Conservation (phyloP, 352 stramenopile genomes). For the Pythium scleroteichum region DNA sequence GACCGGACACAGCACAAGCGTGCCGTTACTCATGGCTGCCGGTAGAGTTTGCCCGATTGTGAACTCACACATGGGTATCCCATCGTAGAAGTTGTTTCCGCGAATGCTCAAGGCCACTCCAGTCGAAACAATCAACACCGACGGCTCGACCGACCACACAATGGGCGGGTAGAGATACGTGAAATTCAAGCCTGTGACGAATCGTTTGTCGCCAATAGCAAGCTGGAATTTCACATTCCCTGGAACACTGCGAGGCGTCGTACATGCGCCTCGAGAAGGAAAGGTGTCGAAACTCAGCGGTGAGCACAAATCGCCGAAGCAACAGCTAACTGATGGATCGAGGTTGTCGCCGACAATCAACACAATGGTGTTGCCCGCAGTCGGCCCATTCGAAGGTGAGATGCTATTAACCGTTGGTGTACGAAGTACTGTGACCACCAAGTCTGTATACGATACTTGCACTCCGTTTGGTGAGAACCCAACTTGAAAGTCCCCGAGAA, state of each 20-base stretch:
- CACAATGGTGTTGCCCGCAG: conserved; percentile 28
- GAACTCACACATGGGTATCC: conserved; percentile 13
- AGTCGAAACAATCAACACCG: not conserved
- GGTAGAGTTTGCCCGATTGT: not conserved
- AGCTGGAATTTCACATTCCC: not conserved
- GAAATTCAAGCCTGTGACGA: conserved; percentile 13
- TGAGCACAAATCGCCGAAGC: conserved; percentile 42
- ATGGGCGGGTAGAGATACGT: conserved; percentile 3
- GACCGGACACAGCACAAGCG: conserved; percentile 17
- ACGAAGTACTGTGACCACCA: not conserved
- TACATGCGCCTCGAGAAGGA: conserved; percentile 6
- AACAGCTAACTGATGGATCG: conserved; percentile 37
- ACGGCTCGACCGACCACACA: not conserved
- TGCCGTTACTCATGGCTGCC: conserved; percentile 1
- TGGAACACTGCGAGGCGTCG: not conserved
- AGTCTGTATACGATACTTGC: not conserved
- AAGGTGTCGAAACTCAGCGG: conserved; percentile 7
- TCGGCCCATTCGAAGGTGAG: conserved; percentile 26
- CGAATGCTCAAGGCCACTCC: conserved; percentile 2
- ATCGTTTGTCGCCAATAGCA: not conserved
- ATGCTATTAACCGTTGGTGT: conserved; percentile 27
- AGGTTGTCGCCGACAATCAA: conserved; percentile 33
- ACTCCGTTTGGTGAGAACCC: conserved; percentile 15
- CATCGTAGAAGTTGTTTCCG: conserved; percentile 5
- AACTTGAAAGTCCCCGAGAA: conserved; percentile 3